Evolutionary conservation across 306 rosid genomes (phyloP).

Genomic region (Mimosa pudica): DNA sequence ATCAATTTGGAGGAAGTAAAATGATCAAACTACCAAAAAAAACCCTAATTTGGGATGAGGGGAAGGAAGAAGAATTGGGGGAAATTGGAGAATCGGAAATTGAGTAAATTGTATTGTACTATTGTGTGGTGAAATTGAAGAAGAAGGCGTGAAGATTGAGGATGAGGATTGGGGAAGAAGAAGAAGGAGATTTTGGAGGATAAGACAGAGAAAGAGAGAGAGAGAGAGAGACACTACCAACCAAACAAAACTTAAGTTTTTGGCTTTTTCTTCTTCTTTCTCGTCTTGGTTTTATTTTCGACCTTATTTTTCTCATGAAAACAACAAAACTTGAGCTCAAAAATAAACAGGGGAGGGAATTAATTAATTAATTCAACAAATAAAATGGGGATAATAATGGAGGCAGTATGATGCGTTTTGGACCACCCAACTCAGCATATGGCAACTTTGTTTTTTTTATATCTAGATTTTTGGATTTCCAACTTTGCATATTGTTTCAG

Average conservation of each 20-base stretch:
- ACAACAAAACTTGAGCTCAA: background rate
- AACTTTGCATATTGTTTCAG: background rate
- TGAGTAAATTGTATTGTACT: background rate
- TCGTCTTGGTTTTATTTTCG: background rate
- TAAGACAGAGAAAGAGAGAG: conserved; percentile 14
- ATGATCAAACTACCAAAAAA: conserved; percentile 7
- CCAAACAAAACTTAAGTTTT: background rate
- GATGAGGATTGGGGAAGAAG: background rate
- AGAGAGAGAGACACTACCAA: background rate
- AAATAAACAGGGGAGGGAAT: background rate
- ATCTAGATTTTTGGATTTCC: background rate
- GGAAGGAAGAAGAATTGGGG: background rate
- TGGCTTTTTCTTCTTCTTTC: background rate
- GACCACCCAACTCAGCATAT: background rate
- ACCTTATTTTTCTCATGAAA: background rate
- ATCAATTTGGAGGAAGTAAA: conserved; percentile 25
- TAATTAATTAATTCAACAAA: background rate
- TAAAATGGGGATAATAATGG: background rate
- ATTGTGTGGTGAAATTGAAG: background rate
- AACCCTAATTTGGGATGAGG: conserved; percentile 31
- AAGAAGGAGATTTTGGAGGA: background rate
- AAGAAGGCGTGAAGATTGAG: background rate
- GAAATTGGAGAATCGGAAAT: background rate
- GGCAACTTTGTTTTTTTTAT: background rate
- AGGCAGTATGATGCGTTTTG: background rate